A percentile compares a stretch with the other conserved stretches of the same genome.
These are phyloP conservation scores for Kalaharituber pfeilii DNA, from an alignment of 2,329 filamentous ascomycete genomes.

Conservation along the genomic window DNA sequence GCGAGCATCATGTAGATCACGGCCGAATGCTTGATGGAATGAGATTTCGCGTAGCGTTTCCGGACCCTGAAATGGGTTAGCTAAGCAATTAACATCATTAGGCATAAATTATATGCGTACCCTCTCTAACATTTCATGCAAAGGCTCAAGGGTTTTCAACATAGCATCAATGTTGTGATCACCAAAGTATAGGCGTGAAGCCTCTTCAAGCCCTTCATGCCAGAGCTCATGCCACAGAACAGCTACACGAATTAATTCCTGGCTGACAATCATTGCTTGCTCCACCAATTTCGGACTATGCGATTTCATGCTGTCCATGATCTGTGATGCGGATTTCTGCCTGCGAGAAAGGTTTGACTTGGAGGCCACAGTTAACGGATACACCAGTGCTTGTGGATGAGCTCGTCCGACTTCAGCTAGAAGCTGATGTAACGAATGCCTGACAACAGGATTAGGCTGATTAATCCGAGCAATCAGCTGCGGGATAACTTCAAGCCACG, in stretches of 20 bases:
- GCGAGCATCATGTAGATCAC: conserved; percentile 82
- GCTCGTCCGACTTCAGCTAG: conserved; percentile 82
- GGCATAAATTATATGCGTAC: conserved; percentile 13
- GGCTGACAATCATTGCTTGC: conserved; percentile 86
- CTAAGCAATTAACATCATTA: background rate
- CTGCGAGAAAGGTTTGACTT: conserved; percentile 79
- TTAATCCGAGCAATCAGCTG: conserved; percentile 96
- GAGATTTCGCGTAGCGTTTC: conserved; percentile 92
- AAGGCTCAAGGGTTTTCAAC: conserved; percentile 74
- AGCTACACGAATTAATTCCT: conserved; percentile 90
- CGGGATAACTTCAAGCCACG: conserved; percentile 95
- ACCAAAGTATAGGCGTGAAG: conserved; percentile 88
- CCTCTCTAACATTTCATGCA: conserved; percentile 79
- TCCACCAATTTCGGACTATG: conserved; percentile 86
- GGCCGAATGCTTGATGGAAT: conserved; percentile 91
- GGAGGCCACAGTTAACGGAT: conserved; percentile 92
- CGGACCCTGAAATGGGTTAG: conserved; percentile 40
- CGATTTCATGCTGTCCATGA: conserved; percentile 96
- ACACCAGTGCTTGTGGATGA: conserved; percentile 91
- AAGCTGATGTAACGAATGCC: conserved; percentile 79
- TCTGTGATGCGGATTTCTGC: conserved; percentile 71
- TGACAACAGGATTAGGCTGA: conserved; percentile 75
- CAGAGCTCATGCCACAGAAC: conserved; percentile 98
- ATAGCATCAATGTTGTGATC: conserved; percentile 96
- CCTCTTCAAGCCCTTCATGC: conserved; percentile 96